These are phyloP conservation scores for Raffaelea albimanens DNA, from an alignment of 2,329 filamentous ascomycete species.

Conservation along the genomic window DNA sequence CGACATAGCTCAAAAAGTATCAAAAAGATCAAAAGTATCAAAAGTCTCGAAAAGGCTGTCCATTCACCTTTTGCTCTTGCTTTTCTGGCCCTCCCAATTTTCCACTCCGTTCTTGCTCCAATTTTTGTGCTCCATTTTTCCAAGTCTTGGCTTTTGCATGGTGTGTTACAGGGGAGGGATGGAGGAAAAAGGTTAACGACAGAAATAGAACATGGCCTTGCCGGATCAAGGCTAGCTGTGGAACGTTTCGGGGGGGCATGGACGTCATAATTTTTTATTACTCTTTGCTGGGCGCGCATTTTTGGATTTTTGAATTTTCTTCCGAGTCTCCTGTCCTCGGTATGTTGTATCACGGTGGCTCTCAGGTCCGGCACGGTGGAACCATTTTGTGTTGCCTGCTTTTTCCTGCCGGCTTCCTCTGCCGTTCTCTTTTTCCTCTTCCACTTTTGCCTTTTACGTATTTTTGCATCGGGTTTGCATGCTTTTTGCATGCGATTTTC, in stretches of 20 bases:
- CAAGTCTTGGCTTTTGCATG: slow-evolving; percentile 2
- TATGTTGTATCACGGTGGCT: too few species aligned
- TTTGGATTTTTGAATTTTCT: neutral
- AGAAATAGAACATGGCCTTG: slow-evolving; percentile 13
- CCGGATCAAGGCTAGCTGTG: neutral
- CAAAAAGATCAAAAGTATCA: too few species aligned
- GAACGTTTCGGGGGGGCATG: slow-evolving; percentile 3
- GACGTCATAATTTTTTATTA: slow-evolving; percentile 4
- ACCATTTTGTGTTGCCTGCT: neutral
- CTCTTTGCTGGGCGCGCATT: slow-evolving; percentile 1
- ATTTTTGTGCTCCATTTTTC: neutral
- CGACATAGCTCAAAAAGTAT: too few species aligned
- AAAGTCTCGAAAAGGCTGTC: too few species aligned
- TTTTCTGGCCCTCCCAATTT: neutral
- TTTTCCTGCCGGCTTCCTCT: neutral
- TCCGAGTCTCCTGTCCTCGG: neutral
- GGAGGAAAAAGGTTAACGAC: slow-evolving; percentile 13
- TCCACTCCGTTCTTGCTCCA: neutral
- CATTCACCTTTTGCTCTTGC: neutral
- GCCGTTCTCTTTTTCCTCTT: neutral
- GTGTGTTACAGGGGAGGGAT: neutral
- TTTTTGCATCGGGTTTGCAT: too few species aligned
- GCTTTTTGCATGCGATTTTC: too few species aligned
- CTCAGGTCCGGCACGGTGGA: too few species aligned
- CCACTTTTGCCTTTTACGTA: too few species aligned